Evolutionary conservation across 1,284 basidiomycete genomes (phyloP).

Genomic region (Malassezia slooffiae): DNA sequence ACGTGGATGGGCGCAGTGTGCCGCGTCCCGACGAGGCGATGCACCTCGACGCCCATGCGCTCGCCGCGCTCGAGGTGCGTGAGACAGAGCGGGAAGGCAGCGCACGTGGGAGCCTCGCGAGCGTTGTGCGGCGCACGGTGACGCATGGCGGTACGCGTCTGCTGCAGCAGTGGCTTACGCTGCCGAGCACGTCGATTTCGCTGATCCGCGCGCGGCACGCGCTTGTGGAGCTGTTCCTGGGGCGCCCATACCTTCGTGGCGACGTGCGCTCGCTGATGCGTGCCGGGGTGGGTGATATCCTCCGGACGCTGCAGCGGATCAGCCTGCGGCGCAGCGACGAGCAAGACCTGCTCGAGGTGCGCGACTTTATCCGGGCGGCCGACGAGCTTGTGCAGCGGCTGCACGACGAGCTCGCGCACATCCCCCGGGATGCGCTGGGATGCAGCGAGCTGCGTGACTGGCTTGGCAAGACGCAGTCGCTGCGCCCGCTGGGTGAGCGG

Average conservation of each 20-base stretch:
- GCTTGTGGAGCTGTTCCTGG: conserved; percentile 28
- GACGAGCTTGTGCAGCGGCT: conserved; percentile 14
- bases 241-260: conserved; percentile 19
- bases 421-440: background rate
- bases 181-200: conserved; percentile 25
- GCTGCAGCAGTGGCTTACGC: conserved; percentile 32
- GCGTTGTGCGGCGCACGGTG: conserved; percentile 34
- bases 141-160: conserved; percentile 38
- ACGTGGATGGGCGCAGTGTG: no score
- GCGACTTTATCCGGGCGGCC: conserved; percentile 30
- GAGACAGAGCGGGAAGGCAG: conserved; percentile 22
- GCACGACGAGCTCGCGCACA: background rate
- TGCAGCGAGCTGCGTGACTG: conserved; percentile 9
- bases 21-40: conserved; percentile 15
- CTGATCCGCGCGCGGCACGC: conserved; percentile 27
- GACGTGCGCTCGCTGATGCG: conserved; percentile 25
- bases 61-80: conserved; percentile 35
- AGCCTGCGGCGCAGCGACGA: conserved; percentile 31
- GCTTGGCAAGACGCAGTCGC: conserved; percentile 13
- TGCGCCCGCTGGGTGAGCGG: conserved; percentile 19
- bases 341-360: conserved; percentile 39
- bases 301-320: conserved; percentile 35
- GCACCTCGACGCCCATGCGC: conserved; percentile 42
- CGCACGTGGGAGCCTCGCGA: conserved; percentile 31
- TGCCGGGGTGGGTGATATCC: conserved; percentile 30